Base-by-base conservation (phyloP, 2,329 filamentous ascomycete species). In the Epichloe elymi region DNA sequence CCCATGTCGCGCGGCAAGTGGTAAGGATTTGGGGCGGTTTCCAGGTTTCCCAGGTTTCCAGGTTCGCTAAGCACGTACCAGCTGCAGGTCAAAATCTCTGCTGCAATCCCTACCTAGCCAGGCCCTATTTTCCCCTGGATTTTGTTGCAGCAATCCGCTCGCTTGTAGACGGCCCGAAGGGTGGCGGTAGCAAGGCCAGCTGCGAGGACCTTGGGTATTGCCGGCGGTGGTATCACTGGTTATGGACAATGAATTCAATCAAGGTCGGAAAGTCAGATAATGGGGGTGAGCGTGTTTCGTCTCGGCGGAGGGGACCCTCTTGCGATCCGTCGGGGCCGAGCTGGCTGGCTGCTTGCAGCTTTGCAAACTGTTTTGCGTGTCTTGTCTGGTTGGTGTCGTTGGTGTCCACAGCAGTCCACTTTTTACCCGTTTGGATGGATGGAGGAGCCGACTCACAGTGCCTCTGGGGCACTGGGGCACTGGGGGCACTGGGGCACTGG, bases 1-100 rank as follows among this genome's bases (percentile, higher is more conserved):
- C 30, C 40, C 48, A 49, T 49, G 39, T 49, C 19, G 33, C 36
- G 48, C 40, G 48, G 48, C 48, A 49, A 14, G 47, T 43, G 47
- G 46, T 42, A 45, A 40, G 41, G 40, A 36, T 36, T 36, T 37
- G 36, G 14, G 23, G 14, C 36, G 30, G 47, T 40, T 43, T 46
- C 41, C 51, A 50, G 36, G 48, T 40, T 43, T 46, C 41, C 41
- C 51, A 50, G 36, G 48, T 40, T 38, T 46, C 41, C 51, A 50
- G 36, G 49, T 48, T 48, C 39, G 45, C 45, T 26, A 40, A 30
- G 48, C 52, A 51, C 49, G 49, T 51, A 51, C 49, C 47, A 49
- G 36, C 46, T 39, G 23, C 46, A 52, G 46, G 40, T 44, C 48
- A 39, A 46, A 50, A 40, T 50, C 36, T 46, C 35, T 46, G 42